These are phyloP conservation scores for Alliaria petiolata DNA, from an alignment of 345 rosid genomes.

Conservation along the genomic window DNA sequence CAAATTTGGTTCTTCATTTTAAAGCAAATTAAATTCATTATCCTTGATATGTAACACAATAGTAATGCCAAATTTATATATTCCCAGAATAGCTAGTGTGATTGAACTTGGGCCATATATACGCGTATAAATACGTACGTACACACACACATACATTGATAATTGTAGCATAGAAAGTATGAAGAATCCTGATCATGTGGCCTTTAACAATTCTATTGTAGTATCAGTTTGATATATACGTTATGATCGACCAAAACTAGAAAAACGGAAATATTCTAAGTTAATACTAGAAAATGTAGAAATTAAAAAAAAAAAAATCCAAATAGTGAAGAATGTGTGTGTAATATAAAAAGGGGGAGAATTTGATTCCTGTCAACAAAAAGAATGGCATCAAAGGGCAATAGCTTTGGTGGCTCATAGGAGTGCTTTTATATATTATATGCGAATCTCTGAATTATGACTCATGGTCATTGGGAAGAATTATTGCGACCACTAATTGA, in stretches of 20 bases:
- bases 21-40: too few relatives aligned
- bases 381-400: constrained; percentile 23
- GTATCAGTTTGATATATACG: not conserved
- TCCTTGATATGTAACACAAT: too few relatives aligned
- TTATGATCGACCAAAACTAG: not conserved
- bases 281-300: not conserved
- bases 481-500: constrained; percentile 29
- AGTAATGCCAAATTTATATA: not conserved
- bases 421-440: not conserved
- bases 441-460: constrained; percentile 21
- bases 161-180: not conserved
- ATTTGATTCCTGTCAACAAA: constrained; percentile 30
- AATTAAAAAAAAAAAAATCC: not conserved
- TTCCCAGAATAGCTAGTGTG: not conserved
- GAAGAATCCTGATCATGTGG: constrained; percentile 3
- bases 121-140: not conserved
- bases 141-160: too few relatives aligned
- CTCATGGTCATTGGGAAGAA: constrained; percentile 14
- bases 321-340: constrained; percentile 7
- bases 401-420: constrained; percentile 24
- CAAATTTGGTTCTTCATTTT: too few relatives aligned
- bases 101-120: constrained; percentile 11
- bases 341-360: constrained; percentile 11
- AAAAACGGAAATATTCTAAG: not conserved
- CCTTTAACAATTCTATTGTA: too few relatives aligned